Evolutionary conservation across 345 rosid species (phyloP), one percentile per base, ranked within the genome.

Genomic region (Rubroshorea leprosula): DNA sequence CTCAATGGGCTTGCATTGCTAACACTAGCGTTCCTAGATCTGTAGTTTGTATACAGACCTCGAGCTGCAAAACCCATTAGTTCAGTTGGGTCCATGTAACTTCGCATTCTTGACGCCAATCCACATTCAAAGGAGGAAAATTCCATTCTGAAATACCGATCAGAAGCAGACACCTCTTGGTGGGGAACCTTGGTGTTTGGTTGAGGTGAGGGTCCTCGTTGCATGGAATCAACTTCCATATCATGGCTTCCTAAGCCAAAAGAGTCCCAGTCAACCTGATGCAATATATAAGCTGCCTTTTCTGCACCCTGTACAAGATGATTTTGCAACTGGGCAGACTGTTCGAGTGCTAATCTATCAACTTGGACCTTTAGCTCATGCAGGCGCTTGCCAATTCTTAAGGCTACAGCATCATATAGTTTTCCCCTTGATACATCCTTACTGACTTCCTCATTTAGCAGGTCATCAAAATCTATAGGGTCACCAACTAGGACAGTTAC

Each of bases 401-500:
- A 80, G 60, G 99, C 83, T 15, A 85, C 90, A 11, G 94, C 89
- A 27, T 93, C 99, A 15, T 93, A 93, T 12, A 93, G 62, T 38
- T 80, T 85, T 47, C 90, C 86, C 58, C 91, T 79, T 23, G 96
- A 69, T 12, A 74, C 51, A 57, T 68, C 22, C 60, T 74, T 43
- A 9, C 64, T 69, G 51, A 68, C 80, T 68, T 82, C 96, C 6
- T 46, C 72, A 8, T 49, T 31, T 4, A 85, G 49, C 68, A 93
- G 64, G 68, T 89, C 99, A 39, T 82, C 84, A 23, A 93, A 87
- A 43, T 54, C 73, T 51, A 93, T 89, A 1, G 97, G 99, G 46
- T 89, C 91, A 1, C 99, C 96, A 8, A 93, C 74, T 51, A 93
- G 74, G 55, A 89, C 96, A 0, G 96, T 89, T 41, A 93, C 99